These are phyloP conservation scores for Euphorbia schlechtendalii DNA, from an alignment of 441 rosid species.

Conservation along the genomic window DNA sequence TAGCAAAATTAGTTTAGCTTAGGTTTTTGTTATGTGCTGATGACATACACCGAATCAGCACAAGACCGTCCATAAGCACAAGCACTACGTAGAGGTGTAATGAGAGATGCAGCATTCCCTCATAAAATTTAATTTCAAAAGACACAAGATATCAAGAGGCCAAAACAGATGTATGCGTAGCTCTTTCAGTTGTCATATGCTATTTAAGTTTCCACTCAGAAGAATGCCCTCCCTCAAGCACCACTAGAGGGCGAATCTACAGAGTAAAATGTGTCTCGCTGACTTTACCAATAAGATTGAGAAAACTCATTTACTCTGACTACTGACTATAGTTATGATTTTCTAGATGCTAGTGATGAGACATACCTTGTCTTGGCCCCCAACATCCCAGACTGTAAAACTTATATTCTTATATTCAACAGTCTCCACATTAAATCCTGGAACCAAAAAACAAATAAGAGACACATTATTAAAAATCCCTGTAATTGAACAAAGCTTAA, in stretches of 20 bases:
- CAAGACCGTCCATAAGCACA: conserved; percentile 5
- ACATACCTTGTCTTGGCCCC: conserved; percentile 74
- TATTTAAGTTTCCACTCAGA: no score
- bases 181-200: conserved; percentile 30
- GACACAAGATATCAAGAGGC: conserved; percentile 8
- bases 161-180: no score
- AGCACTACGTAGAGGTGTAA: neutral
- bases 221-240: no score
- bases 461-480: neutral
- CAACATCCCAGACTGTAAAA: conserved; percentile 88
- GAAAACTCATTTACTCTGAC: neutral
- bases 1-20: conserved; percentile 1
- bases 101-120: neutral
- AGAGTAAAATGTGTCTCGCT: neutral
- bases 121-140: no score
- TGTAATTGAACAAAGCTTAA: neutral
- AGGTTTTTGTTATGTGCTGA: conserved; percentile 4
- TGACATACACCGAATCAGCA: neutral
- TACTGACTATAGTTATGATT: neutral
- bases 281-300: neutral
- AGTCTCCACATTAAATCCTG: conserved; percentile 83
- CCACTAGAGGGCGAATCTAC: no score
- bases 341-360: neutral
- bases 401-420: conserved; percentile 84
- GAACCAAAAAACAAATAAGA: neutral